phyloP scores from a whole-genome alignment of 345 rosid species.

The Boechera retrofracta region DNA sequence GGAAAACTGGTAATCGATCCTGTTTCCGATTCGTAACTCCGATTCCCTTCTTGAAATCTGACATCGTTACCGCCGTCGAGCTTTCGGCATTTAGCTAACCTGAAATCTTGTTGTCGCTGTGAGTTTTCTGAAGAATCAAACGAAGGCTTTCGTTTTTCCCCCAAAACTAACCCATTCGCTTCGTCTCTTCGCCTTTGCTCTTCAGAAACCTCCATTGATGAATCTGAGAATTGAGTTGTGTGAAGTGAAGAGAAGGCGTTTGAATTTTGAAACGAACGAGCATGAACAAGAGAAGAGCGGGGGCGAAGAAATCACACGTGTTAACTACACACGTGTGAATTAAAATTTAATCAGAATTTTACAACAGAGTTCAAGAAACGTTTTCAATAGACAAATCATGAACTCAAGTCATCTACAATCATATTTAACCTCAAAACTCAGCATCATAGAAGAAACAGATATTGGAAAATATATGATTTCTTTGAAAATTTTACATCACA shows the following conservation, averaged over 20 bases:
- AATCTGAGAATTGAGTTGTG: slow-evolving; percentile 33
- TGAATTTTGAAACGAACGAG: slow-evolving; percentile 36
- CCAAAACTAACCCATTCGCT: slow-evolving; percentile 58
- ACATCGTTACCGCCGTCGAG: slow-evolving; percentile 37
- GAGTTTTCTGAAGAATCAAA: slow-evolving; percentile 42
- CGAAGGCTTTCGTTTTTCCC: slow-evolving; percentile 64
- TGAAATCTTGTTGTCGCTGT: slow-evolving; percentile 37
- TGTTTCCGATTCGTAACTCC: slow-evolving; percentile 20
- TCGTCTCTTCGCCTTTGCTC: slow-evolving; percentile 69
- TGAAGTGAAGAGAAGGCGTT: slow-evolving; percentile 19
- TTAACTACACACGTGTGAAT: slow-evolving; percentile 8
- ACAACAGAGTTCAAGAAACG: background rate
- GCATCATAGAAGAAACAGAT: background rate
- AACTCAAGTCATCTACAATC: slow-evolving; percentile 3
- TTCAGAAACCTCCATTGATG: slow-evolving; percentile 57
- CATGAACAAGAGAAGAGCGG: slow-evolving; percentile 11
- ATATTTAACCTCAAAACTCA: background rate
- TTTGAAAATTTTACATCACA: slow-evolving; percentile 23
- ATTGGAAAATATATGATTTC: slow-evolving; percentile 9
- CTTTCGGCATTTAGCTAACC: slow-evolving; percentile 77
- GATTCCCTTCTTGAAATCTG: slow-evolving; percentile 35
- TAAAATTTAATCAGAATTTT: background rate
- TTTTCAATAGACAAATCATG: background rate
- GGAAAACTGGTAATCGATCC: slow-evolving; percentile 35
- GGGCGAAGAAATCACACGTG: slow-evolving; percentile 18